phyloP scores from a whole-genome alignment of 2,329 filamentous ascomycete genomes.

The Lasiodiplodia citricola region DNA sequence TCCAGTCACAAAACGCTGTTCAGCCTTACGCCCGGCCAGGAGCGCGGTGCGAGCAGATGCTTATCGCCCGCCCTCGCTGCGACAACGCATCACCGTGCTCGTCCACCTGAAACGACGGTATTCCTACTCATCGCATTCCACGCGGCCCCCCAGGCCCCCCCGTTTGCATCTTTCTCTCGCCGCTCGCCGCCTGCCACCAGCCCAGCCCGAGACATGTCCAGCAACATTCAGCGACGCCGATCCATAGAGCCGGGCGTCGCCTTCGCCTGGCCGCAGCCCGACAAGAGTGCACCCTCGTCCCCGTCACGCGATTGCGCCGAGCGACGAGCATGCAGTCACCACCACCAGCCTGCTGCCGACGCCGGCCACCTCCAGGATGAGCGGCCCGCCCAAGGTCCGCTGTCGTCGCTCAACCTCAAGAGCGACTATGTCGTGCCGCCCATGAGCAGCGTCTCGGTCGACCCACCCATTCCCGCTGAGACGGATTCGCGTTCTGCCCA shows the following conservation, averaged over 20 bases:
- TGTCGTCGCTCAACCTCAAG: conserved; percentile 26
- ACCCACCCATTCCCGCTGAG: conserved; percentile 26
- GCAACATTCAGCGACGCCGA: conserved; percentile 23
- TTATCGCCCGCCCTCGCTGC: conserved; percentile 18
- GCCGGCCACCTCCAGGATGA: conserved; percentile 1
- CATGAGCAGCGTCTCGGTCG: conserved; percentile 27
- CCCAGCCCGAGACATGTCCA: conserved; percentile 15
- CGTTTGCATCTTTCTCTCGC: neutral
- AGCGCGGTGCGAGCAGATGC: neutral
- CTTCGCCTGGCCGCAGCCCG: conserved; percentile 18
- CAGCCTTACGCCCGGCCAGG: conserved; percentile 17
- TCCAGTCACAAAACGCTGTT: neutral
- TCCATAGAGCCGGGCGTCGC: conserved; percentile 26
- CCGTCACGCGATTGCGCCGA: conserved; percentile 19
- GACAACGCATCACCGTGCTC: conserved; percentile 24
- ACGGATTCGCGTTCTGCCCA: conserved; percentile 26
- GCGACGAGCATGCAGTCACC: conserved; percentile 18
- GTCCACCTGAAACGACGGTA: conserved; percentile 13
- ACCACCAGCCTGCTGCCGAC: conserved; percentile 7
- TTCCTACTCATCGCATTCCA: conserved; percentile 20
- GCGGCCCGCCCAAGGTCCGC: conserved; percentile 2
- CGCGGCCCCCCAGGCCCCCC: conserved; percentile 13
- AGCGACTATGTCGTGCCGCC: conserved; percentile 26
- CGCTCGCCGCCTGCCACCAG: neutral
- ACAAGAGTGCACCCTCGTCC: conserved; percentile 18